Percentiles rank a stretch among this genome's conserved stretches.
phyloP scores from a whole-genome alignment of 225 moss, liverwort and hornwort genomes.

The Ulota crispa region DNA sequence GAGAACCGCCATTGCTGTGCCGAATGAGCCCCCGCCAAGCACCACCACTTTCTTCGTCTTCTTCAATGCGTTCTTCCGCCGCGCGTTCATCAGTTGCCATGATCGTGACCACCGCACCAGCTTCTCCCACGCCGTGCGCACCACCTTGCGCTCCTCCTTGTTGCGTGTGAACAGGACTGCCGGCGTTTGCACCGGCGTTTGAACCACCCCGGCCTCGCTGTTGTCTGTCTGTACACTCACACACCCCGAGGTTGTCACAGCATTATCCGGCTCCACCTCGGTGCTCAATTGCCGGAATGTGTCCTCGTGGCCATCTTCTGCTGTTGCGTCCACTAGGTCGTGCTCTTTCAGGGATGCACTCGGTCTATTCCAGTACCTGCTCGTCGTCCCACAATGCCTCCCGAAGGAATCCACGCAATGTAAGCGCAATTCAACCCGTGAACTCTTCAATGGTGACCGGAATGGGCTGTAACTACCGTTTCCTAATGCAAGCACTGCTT shows the following conservation, averaged over 20 bases:
- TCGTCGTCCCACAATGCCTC: neutral
- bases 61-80: constrained; percentile 70
- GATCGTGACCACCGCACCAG: constrained; percentile 92
- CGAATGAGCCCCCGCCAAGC: constrained; percentile 88
- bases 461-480: neutral
- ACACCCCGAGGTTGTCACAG: neutral
- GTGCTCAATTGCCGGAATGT: neutral
- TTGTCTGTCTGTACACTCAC: neutral
- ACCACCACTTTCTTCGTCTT: constrained; percentile 86
- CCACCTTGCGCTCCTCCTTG: constrained; percentile 78
- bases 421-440: constrained; percentile 16
- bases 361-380: neutral
- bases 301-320: neutral
- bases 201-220: neutral
- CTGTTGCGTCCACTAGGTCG: constrained; percentile 12
- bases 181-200: neutral
- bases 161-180: constrained; percentile 32
- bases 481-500: neutral
- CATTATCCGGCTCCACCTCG: constrained; percentile 18
- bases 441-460: neutral
- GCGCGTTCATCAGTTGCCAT: constrained; percentile 75
- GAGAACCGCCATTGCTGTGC: constrained; percentile 92
- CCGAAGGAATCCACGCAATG: neutral
- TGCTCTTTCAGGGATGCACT: constrained; percentile 34
- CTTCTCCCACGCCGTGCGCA: constrained; percentile 96